Base-by-base conservation (phyloP, 1,284 basidiomycete species). In the Pholiota adiposa region DNA sequence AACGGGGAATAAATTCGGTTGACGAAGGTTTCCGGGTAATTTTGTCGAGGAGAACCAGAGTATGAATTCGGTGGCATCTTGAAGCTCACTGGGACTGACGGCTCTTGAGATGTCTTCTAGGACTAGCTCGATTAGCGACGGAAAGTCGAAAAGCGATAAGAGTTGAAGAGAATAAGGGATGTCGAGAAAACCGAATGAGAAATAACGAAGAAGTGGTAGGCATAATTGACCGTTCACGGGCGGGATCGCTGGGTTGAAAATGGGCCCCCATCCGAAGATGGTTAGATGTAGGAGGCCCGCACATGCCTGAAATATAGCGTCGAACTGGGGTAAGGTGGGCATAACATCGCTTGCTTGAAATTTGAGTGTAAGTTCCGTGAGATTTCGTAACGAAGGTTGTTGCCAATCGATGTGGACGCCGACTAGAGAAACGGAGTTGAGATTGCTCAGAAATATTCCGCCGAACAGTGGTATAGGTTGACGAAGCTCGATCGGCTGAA, bases 331-430 rank as follows among this genome's bases (percentile, higher is more conserved):
- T 50, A 82, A 63, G 5, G 74, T 75, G 2, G 85, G 84, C 71
- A 80, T 77, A 23, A 86, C 82, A 41, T 83, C 79, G 34, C 65
- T 72, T 1, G 84, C 77, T 18, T 84, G 82, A 60, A 82, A 86
- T 62, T 77, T 83, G 63, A 85, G 70, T 59, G 83, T 78, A 36
- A 86, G 69, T 19, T 70, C 72, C n/a, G 72, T 71, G 12, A 86
- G 76, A 57, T 77, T 75, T 4, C 62, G 64, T 48, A 84, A 67
- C 12, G 73, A 66, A 8, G 75, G 74, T 11, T 50, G 61, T 5
- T 67, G 51, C 84, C 84, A 86, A 58, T 83, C 76, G 43, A 85
- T 66, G 62, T 86, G 84, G 14, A 84, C 83, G 1, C 84, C 84
- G 1, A 77, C 75, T 4, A 86, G 70, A 0, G 76, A 73, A 5